Evolutionary conservation across 495 filamentous ascomycete genomes (phyloP), one percentile per base, ranked within the genome.

Genomic region (Aspergillus panamensis): DNA sequence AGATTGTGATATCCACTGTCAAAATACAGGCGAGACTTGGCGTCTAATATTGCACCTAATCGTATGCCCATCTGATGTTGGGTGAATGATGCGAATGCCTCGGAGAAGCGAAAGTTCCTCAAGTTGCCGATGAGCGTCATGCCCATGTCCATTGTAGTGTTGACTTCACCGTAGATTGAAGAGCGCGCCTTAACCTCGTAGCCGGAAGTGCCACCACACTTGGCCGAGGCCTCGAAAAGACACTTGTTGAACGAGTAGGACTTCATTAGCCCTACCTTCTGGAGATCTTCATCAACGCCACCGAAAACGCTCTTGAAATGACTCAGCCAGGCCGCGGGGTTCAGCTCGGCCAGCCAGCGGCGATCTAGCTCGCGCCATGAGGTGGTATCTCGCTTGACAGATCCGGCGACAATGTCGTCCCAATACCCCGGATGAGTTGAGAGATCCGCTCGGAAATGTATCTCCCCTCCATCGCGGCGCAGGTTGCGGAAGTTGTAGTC

Each of bases 101-200:
- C 51, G 2, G 5, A 17, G 21, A 54, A 54, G 3, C 7, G 21
- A 33, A 54, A 54, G 39, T 54, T 44, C n/a, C 39, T 14, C 6
- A 54, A 14, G 6, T 17, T 54, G n/a, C 51, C 39, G 44, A 54
- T 54, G 2, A 54, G 29, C 19, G 51, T n/a, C 8, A 32, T 54
- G 3, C 51, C 51, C 3, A 54, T 5, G 14, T 54, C 51, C 51
- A 54, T 54, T 2, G 51, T 54, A 14, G 51, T 54, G 16, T 54
- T 45, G 1, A 55, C 13, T 25, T 47, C 8, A 14, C 53, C 40
- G 14, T 33, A 55, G 25, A 55, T 25, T 8, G 13, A 1, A 16
- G 52, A 7, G 6, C 32, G 16, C 2, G 42, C 25, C 1, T 19
- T 14, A 14, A 21, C 40, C 3, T 30, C 29, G 51, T 17, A 52